Evolutionary conservation across 306 rosid genomes (phyloP).

Genomic region (Senna siamea): DNA sequence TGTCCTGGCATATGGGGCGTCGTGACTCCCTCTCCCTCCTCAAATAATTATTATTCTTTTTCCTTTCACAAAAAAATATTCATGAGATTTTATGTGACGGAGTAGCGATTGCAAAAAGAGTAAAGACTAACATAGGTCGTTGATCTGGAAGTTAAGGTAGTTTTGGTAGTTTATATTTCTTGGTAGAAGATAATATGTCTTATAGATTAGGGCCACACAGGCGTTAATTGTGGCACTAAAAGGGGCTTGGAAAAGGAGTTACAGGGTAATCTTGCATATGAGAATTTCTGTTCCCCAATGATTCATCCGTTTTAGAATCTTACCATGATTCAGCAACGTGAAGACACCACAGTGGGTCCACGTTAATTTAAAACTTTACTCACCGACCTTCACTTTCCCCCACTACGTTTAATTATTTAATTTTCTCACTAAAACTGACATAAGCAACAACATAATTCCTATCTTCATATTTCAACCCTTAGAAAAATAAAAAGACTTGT

Average conservation of each 20-base stretch:
- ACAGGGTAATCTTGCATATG: not conserved
- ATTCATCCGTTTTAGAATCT: not conserved
- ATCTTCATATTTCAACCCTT: no score
- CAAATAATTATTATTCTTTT: not conserved
- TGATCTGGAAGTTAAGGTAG: conserved; percentile 24
- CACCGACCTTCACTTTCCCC: conserved; percentile 12
- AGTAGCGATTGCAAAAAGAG: no score
- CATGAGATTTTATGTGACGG: no score
- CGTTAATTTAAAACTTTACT: not conserved
- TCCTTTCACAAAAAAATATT: not conserved
- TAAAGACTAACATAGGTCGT: not conserved
- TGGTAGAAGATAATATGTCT: not conserved
- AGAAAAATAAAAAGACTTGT: no score
- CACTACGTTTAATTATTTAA: not conserved
- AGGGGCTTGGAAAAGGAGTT: not conserved
- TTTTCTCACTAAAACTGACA: not conserved
- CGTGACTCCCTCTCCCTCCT: not conserved
- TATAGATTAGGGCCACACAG: not conserved
- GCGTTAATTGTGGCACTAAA: conserved; percentile 29
- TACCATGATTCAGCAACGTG: not conserved
- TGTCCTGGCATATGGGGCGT: not conserved
- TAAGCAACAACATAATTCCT: not conserved
- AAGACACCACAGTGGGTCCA: not conserved
- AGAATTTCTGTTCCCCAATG: not conserved
- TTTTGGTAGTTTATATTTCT: conserved; percentile 1